These are phyloP conservation scores for Gossypium thurberi DNA, from an alignment of 345 rosid genomes.

Conservation along the genomic window DNA sequence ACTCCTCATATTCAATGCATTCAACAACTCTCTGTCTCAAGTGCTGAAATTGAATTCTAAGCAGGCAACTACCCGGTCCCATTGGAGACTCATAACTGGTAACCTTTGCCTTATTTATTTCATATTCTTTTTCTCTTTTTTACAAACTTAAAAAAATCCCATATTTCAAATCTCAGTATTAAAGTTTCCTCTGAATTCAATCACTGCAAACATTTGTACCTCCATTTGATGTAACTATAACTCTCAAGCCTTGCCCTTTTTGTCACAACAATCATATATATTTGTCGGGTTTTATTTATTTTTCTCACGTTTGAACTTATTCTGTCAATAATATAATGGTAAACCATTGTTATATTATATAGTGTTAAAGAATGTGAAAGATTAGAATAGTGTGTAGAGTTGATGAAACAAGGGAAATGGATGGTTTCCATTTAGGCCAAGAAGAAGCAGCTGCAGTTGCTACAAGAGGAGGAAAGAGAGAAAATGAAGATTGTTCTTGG, in stretches of 20 bases:
- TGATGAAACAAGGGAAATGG: slow-evolving; percentile 34
- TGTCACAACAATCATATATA: neutral
- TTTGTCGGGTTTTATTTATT: slow-evolving; percentile 2
- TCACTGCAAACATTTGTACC: neutral
- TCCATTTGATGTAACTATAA: neutral
- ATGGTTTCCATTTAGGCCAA: slow-evolving; percentile 25
- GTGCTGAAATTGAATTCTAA: slow-evolving; percentile 42
- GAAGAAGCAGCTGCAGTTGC: slow-evolving; percentile 14
- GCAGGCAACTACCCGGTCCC: slow-evolving; percentile 42
- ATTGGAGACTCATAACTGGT: slow-evolving; percentile 10
- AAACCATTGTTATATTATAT: neutral
- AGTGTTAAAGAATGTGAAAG: slow-evolving; percentile 20
- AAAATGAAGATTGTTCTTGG: slow-evolving; percentile 27
- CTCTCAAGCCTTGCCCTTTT: neutral
- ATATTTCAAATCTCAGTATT: slow-evolving; percentile 13
- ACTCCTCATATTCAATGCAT: slow-evolving; percentile 53
- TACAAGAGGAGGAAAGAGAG: slow-evolving; percentile 19
- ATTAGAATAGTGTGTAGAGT: slow-evolving; percentile 15
- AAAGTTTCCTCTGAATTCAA: neutral
- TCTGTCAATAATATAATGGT: neutral
- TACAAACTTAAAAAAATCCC: slow-evolving; percentile 2
- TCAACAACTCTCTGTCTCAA: slow-evolving; percentile 39
- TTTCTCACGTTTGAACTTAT: neutral
- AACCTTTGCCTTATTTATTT: slow-evolving; percentile 28
- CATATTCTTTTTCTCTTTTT: slow-evolving; percentile 18